Evolutionary conservation across 352 stramenopile species (phyloP), one percentile per base, ranked within the genome.

Genomic region (Phytophthora gonapodyides): DNA sequence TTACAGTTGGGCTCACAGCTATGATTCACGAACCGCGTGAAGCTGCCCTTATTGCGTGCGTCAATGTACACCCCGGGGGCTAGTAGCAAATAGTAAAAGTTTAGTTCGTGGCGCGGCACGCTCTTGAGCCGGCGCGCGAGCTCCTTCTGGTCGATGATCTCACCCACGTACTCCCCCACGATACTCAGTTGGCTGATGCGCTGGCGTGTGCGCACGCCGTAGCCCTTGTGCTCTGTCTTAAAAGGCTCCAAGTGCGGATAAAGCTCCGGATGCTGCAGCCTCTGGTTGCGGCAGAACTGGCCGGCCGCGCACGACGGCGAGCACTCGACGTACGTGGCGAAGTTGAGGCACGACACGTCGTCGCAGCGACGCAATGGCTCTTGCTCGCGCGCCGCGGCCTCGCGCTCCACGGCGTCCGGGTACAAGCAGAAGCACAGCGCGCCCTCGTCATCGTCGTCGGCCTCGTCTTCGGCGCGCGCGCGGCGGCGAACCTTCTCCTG

Each of bases 21-120:
- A 59, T 98, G 93, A 71, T 99, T 99, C 43, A 99, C 96, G 67
- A 98, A 99, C 0, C 96, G 76, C 57, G 96, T 97, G 46, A 98
- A 96, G 66, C 93, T 97, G 13, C 96, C 96, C 43, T 94, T 91
- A 47, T 88, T 84, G 15, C 87, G 78, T 4, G 89, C 90, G 44
- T 98, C 90, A 53, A 97, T 96, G 68, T 96, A 97, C 9, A 94
- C 74, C 0, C 87, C 87, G 3, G 85, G 85, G 19, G 85, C 69
- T n/a, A 96, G 51, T 36, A 91, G 63, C 57, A 96, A 43, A 34
- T 94, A 96, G 63, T 96, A 96, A 48, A 96, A 96, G 47, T 96
- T 96, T 7, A 91, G 69, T 64, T 96, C 87, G 19, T 91, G 74
- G 40, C 85, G 57, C 19, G 82, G 77, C 3, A 87, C 76, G 30